Evolutionary conservation across 495 filamentous ascomycete genomes (phyloP), one percentile per base, ranked within the genome.

Genomic region (Saxophila tyrrhenica): DNA sequence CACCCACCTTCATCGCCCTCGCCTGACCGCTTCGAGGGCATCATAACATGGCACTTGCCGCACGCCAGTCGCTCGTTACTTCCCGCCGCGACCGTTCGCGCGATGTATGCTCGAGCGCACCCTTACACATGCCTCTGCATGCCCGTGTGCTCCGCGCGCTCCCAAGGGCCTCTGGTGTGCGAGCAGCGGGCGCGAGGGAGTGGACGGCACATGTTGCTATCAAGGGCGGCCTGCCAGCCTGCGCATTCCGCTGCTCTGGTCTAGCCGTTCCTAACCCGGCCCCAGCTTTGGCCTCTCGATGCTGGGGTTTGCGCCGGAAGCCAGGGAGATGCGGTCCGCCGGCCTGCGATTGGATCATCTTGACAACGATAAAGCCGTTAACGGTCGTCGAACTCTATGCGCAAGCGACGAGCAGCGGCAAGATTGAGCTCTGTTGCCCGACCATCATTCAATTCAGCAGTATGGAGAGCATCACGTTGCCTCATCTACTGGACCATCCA

Each of bases 401-500:
- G n/a, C n/a, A n/a, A n/a, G n/a, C n/a, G n/a, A n/a, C n/a, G n/a
- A n/a, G n/a, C n/a, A n/a, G n/a, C n/a, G n/a, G n/a, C n/a, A n/a
- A n/a, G n/a, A n/a, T n/a, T n/a, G n/a, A n/a, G n/a, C n/a, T n/a
- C n/a, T n/a, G n/a, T n/a, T n/a, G n/a, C n/a, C n/a, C n/a, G n/a
- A n/a, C n/a, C n/a, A n/a, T n/a, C n/a, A n/a, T n/a, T n/a, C n/a
- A 13, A 35, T 35, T 13, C 29, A 35, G 24, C 38, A 19, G 22
- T 32, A 55, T 73, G 23, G 75, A 80, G 55, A 80, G 77, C 0
- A 62, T 94, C 51, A 54, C 71, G 23, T 71, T 95, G 23, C 79
- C 89, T 25, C 87, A 94, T 62, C 69, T 88, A 20, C 83, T 73
- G 3, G 68, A 75, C 3, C 71, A 89, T 61, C 75, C 78, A 0